A percentile compares a stretch with the other conserved stretches of the same genome.
Conservation (phyloP, 2,329 filamentous ascomycete species). For the Xylaria sp. region DNA sequence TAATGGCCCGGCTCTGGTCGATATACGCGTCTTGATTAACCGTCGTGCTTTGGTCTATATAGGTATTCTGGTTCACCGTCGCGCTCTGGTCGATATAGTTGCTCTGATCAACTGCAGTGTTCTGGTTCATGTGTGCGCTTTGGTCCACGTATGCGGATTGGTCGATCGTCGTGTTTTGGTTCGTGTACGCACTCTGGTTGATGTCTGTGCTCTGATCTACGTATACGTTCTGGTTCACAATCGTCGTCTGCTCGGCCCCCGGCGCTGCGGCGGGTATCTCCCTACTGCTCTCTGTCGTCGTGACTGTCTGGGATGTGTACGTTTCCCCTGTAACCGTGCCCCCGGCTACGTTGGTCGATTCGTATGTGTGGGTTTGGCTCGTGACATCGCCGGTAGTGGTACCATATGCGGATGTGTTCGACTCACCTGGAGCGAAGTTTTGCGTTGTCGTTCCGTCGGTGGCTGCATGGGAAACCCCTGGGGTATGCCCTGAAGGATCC, state of each 20-base stretch:
- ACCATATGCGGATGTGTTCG: constrained; percentile 22
- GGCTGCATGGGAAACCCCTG: not conserved
- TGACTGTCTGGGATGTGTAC: constrained; percentile 9
- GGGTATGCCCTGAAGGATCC: constrained; percentile 12
- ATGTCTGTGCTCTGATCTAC: constrained; percentile 17
- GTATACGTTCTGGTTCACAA: constrained; percentile 16
- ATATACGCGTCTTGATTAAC: constrained; percentile 18
- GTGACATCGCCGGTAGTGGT: constrained; percentile 16
- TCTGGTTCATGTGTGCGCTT: constrained; percentile 15
- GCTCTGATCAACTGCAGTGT: constrained; percentile 5
- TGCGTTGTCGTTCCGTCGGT: constrained; percentile 12
- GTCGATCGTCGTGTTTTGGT: constrained; percentile 24
- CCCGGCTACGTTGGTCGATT: not conserved
- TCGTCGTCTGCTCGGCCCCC: constrained; percentile 10
- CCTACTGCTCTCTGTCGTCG: not conserved
- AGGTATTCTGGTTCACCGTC: constrained; percentile 7
- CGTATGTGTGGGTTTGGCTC: constrained; percentile 8
- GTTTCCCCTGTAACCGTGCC: constrained; percentile 4
- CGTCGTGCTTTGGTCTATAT: constrained; percentile 7
- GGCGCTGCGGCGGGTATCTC: not conserved
- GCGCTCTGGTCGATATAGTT: constrained; percentile 17
- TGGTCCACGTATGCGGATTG: constrained; percentile 28
- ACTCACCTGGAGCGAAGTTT: not conserved
- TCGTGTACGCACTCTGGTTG: constrained; percentile 19
- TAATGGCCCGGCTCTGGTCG: constrained; percentile 23